Evolutionary conservation across 2,329 filamentous ascomycete genomes (phyloP).

Genomic region (Elsinoe ampelina): DNA sequence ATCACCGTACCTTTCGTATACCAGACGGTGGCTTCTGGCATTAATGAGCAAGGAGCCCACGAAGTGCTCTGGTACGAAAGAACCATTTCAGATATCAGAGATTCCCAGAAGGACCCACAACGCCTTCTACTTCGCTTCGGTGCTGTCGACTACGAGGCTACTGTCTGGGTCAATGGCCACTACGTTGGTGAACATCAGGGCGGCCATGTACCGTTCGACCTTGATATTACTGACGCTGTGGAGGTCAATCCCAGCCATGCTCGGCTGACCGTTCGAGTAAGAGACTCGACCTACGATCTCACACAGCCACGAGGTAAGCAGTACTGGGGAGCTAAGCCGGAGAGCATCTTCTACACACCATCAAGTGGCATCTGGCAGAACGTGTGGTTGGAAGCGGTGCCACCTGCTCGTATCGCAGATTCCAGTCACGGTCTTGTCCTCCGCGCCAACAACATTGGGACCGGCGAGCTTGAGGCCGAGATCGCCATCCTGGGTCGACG

Average conservation of each 20-base stretch:
- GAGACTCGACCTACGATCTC: slow-evolving; percentile 55
- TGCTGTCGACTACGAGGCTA: slow-evolving; percentile 54
- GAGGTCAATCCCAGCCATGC: background rate
- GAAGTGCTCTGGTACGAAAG: slow-evolving; percentile 60
- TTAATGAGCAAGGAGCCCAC: slow-evolving; percentile 53
- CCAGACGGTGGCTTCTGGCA: slow-evolving; percentile 54
- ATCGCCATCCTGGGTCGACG: slow-evolving; percentile 43
- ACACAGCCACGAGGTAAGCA: slow-evolving; percentile 60
- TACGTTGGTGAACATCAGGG: slow-evolving; percentile 48
- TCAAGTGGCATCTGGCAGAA: slow-evolving; percentile 68
- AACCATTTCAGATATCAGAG: slow-evolving; percentile 14
- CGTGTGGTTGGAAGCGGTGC: slow-evolving; percentile 58
- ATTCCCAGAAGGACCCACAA: slow-evolving; percentile 19
- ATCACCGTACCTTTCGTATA: slow-evolving; percentile 59
- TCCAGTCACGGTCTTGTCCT: slow-evolving; percentile 51
- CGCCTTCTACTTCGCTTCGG: slow-evolving; percentile 48
- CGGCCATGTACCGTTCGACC: slow-evolving; percentile 48
- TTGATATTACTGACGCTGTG: slow-evolving; percentile 46
- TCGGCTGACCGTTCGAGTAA: slow-evolving; percentile 48
- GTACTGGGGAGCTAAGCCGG: slow-evolving; percentile 50
- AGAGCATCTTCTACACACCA: slow-evolving; percentile 62
- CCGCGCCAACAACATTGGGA: slow-evolving; percentile 44
- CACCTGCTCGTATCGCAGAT: slow-evolving; percentile 44
- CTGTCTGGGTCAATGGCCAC: slow-evolving; percentile 46
- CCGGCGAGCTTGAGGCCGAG: slow-evolving; percentile 42